A percentile compares a stretch with the other conserved stretches of the same genome.
Conservation (phyloP, 202 grass and related monocot genomes). For the Setaria viridis region DNA sequence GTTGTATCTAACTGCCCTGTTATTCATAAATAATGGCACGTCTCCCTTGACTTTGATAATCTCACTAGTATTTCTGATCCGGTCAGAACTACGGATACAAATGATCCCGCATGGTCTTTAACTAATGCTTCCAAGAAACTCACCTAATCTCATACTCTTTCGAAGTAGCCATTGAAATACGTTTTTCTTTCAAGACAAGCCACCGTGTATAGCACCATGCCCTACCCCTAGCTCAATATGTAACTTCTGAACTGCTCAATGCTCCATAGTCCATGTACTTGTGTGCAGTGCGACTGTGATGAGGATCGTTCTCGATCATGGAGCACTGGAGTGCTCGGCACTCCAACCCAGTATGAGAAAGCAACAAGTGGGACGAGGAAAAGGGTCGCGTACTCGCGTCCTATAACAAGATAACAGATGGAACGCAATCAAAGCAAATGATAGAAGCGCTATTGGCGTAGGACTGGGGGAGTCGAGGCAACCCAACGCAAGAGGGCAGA, state of each 20-base stretch:
- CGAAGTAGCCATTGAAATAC: background rate
- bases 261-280: background rate
- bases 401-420: background rate
- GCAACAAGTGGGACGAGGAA: background rate
- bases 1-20: background rate
- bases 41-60: background rate
- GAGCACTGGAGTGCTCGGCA: background rate
- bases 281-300: background rate
- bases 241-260: background rate
- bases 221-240: background rate
- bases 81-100: background rate
- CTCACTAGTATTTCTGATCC: background rate
- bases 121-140: background rate
- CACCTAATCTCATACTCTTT: background rate
- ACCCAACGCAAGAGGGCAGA: background rate
- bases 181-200: background rate
- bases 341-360: conserved; percentile 8
- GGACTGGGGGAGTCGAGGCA: conserved; percentile 13
- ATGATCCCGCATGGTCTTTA: background rate
- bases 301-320: background rate
- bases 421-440: conserved; percentile 10
- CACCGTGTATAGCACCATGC: background rate
- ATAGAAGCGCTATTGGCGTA: background rate
- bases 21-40: background rate
- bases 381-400: background rate